Evolutionary conservation across 164 flowering plant genomes (phyloP), one percentile per base, ranked within the genome.

Genomic region (Echeveria elegans): DNA sequence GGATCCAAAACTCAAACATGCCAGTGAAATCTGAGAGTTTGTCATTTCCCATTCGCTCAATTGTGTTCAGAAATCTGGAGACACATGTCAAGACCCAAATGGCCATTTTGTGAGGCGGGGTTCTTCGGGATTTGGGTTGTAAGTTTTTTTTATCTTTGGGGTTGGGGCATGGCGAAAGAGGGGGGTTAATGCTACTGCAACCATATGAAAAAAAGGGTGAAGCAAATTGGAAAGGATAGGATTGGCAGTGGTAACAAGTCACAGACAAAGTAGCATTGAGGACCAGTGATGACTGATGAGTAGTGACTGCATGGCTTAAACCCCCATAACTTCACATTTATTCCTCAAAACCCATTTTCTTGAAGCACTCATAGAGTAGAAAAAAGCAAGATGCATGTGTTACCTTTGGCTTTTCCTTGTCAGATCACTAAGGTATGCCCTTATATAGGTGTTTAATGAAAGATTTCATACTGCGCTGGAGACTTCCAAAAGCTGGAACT

Each of bases 1-100:
- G 61, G 10, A 56, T 56, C 61, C 61, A 56, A 56, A 56, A 12
- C 32, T 28, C 31, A 56, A 28, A 56, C 61, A 56, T 28, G 32
- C 61, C 19, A 56, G 19, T 56, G 32, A 28, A 56, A 56, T 14
- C 7, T 0, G 23, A 23, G 59, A 56, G 32, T 28, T 28, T 56
- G 61, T 56, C 61, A 56, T 56, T 56, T 28, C 29, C 59, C 59
- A 50, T 50, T 50, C 21, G 56, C 26, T 50, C 8, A 43, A 14
- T 0, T 43, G 47, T 43, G 16, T 43, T 43, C 16, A 43, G 60
- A 53, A 24, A 11, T 53, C 29, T 53, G 31, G 16, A 48, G 30
- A 53, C 60, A 53, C 60, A 53, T 14, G 60, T 53, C 60, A 12
- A 21, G 60, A 53, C 31, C 60, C 60, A 53, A 53, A 53, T 53